Percentiles rank a stretch among this genome's conserved stretches.
Evolutionary conservation across 352 stramenopile species (phyloP).

Genomic region (Pythium monospermum): DNA sequence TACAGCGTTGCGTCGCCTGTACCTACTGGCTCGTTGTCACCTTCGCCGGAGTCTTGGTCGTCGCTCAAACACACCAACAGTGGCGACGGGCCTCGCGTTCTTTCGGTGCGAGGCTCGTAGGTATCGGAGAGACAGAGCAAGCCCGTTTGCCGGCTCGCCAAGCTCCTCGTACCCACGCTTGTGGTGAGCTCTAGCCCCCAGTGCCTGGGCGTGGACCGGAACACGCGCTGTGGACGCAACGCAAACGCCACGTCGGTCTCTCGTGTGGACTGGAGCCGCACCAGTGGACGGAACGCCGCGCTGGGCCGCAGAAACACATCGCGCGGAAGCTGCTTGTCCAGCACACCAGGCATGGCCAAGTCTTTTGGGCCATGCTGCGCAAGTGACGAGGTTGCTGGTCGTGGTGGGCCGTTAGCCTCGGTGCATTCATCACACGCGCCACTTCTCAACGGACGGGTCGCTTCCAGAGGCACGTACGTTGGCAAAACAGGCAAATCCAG

Average conservation of each 20-base stretch:
- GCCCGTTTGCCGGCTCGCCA: conserved; percentile 21
- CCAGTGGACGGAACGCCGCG: conserved; percentile 45
- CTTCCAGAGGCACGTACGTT: conserved; percentile 56
- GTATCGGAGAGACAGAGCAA: conserved; percentile 16
- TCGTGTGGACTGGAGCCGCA: conserved; percentile 25
- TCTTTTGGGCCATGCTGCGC: conserved; percentile 1
- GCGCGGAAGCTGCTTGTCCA: conserved; percentile 36
- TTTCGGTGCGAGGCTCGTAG: conserved; percentile 26
- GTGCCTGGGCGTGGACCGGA: conserved; percentile 32
- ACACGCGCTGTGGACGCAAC: conserved; percentile 45
- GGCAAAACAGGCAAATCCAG: conserved; percentile 49
- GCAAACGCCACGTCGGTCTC: conserved; percentile 50
- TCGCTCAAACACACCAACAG: conserved; percentile 11
- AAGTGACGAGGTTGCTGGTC: neutral
- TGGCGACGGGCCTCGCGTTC: conserved; percentile 13
- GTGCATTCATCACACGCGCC: conserved; percentile 49
- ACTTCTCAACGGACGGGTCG: conserved; percentile 27
- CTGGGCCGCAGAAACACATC: conserved; percentile 50
- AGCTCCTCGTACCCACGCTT: conserved; percentile 36
- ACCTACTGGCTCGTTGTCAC: no score
- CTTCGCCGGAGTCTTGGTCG: neutral
- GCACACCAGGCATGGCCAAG: conserved; percentile 21
- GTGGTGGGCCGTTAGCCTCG: neutral
- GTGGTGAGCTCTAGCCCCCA: conserved; percentile 32
- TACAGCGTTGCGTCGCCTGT: no score